A percentile compares a stretch with the other conserved stretches of the same genome.
These are phyloP conservation scores for Populus hybrid DNA, from an alignment of 441 rosid genomes.

Conservation along the genomic window DNA sequence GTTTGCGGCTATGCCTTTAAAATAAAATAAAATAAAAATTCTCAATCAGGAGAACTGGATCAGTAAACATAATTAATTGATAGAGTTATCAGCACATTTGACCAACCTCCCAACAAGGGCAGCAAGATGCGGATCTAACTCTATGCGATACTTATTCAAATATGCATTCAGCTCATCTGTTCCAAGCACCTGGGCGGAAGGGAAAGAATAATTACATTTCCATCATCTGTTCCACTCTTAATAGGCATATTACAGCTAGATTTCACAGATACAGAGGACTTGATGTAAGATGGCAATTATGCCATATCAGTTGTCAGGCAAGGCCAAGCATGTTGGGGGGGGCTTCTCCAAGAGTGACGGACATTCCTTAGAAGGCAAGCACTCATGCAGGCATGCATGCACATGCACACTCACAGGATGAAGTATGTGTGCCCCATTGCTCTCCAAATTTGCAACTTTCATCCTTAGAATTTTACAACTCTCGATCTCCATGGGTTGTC, in stretches of 20 bases:
- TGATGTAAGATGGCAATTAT: not conserved
- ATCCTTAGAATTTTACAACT: not conserved
- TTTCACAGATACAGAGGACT: not conserved
- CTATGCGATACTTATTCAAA: slow-evolving; percentile 77
- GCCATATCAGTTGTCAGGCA: not conserved
- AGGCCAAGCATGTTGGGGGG: not conserved
- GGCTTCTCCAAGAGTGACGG: not conserved
- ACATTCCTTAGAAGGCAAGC: not conserved
- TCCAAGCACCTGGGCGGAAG: slow-evolving; percentile 66
- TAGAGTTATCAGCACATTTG: not conserved
- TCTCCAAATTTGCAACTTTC: not conserved
- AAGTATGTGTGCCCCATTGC: not conserved
- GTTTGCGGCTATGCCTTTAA: slow-evolving; percentile 84
- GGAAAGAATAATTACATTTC: not conserved
- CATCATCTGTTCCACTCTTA: not conserved
- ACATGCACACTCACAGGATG: not conserved
- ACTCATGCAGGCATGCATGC: not conserved
- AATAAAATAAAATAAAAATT: not conserved
- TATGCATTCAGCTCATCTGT: slow-evolving; percentile 86
- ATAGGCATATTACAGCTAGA: not conserved
- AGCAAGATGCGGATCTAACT: slow-evolving; percentile 86
- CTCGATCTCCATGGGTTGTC: not conserved
- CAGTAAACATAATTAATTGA: not conserved
- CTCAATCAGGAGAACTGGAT: slow-evolving; percentile 13
- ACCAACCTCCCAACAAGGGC: slow-evolving; percentile 87